Evolutionary conservation across 192 early-diverging fungal species (phyloP).

Genomic region (Backusella mclennaniae): DNA sequence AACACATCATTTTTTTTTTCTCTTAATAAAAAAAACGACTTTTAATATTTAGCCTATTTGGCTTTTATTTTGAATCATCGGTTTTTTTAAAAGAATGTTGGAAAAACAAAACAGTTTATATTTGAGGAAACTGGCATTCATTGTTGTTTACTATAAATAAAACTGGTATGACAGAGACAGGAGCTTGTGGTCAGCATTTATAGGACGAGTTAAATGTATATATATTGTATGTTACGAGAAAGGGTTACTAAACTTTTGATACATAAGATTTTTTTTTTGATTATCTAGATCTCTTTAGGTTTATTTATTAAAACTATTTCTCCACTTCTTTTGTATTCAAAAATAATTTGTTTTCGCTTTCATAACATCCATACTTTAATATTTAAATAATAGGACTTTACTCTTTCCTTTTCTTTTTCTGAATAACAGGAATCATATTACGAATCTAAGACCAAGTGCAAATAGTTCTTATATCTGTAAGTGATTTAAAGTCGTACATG

Average conservation of each 20-base stretch:
- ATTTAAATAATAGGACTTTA: background rate
- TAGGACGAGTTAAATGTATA: background rate
- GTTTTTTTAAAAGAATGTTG: background rate
- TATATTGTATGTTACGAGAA: background rate
- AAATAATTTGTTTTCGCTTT: background rate
- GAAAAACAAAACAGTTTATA: background rate
- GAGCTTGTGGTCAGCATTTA: background rate
- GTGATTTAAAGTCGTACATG: background rate
- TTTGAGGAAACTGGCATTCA: background rate
- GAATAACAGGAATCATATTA: background rate
- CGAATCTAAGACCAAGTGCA: background rate
- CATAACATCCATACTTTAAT: background rate
- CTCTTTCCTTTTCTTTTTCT: background rate
- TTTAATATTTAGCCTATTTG: background rate
- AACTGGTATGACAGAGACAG: background rate
- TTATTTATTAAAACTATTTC: background rate
- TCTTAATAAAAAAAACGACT: background rate
- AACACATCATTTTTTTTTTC: background rate
- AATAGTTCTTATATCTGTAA: background rate
- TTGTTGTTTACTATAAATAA: background rate
- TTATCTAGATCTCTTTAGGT: background rate
- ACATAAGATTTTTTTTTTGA: background rate
- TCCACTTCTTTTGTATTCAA: background rate
- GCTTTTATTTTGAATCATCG: background rate
- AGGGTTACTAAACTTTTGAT: background rate